These are phyloP conservation scores for Echeveria elegans DNA, from an alignment of 164 flowering plant genomes.

Conservation along the genomic window DNA sequence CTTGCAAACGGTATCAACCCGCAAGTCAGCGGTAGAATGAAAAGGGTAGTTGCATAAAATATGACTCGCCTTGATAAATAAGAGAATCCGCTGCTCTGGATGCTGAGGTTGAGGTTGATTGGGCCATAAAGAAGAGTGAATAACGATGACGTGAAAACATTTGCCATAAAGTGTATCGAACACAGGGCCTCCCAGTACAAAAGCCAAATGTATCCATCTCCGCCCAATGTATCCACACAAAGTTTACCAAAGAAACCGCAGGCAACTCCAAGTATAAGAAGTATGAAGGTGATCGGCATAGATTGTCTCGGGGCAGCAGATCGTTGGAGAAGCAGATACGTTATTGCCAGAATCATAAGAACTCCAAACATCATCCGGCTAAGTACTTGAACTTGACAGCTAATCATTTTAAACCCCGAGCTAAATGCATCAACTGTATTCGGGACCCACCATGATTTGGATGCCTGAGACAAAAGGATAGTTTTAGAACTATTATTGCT, in stretches of 20 bases:
- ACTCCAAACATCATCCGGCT: slow-evolving; percentile 70
- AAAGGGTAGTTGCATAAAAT: slow-evolving; percentile 32
- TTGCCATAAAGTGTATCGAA: slow-evolving; percentile 56
- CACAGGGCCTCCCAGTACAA: slow-evolving; percentile 67
- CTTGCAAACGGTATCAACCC: slow-evolving; percentile 82
- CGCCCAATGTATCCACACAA: slow-evolving; percentile 83
- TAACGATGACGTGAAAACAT: slow-evolving; percentile 33
- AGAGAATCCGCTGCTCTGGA: slow-evolving; percentile 24
- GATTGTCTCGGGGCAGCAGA: slow-evolving; percentile 43
- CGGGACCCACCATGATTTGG: slow-evolving; percentile 82
- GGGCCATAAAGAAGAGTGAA: slow-evolving; percentile 60
- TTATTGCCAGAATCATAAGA: slow-evolving; percentile 43
- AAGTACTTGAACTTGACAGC: slow-evolving; percentile 49
- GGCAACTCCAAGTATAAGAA: slow-evolving; percentile 55
- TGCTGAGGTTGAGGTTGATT: slow-evolving; percentile 23
- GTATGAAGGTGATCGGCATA: slow-evolving; percentile 77
- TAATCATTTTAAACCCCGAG: slow-evolving; percentile 33
- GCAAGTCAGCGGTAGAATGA: slow-evolving; percentile 54
- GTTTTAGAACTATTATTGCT: background rate
- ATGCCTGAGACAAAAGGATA: slow-evolving; percentile 30
- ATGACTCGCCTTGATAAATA: slow-evolving; percentile 43
- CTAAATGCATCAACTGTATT: slow-evolving; percentile 44
- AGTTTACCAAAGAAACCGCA: slow-evolving; percentile 80
- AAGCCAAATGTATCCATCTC: slow-evolving; percentile 74
- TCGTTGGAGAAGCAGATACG: slow-evolving; percentile 60